Conservation (phyloP, 169 alveolate species). For the Plasmodium coatneyi region DNA sequence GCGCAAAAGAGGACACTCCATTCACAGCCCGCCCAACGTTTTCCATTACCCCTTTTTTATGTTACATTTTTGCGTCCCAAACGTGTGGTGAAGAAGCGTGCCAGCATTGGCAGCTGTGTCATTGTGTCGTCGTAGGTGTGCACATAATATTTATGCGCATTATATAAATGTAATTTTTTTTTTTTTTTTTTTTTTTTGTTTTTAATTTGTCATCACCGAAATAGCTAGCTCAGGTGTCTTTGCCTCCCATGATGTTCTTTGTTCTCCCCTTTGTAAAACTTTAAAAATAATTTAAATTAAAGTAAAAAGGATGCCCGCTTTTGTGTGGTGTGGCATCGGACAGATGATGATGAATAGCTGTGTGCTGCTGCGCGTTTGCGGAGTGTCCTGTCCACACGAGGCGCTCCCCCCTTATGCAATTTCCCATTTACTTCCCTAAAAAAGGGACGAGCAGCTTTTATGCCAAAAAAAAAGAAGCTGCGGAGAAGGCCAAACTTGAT, state of each 20-base stretch:
- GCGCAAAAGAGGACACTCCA: not conserved
- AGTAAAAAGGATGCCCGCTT: not conserved
- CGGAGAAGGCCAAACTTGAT: not conserved
- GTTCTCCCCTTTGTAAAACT: not conserved
- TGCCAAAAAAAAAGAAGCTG: not conserved
- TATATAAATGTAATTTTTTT: not conserved
- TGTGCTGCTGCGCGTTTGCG: not conserved
- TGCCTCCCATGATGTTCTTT: not conserved
- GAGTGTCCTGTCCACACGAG: not conserved
- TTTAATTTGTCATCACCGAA: not conserved
- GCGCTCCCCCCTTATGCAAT: not conserved
- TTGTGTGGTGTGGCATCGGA: not conserved
- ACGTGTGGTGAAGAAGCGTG: not conserved
- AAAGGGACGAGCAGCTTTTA: too few species aligned
- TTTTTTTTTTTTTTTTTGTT: slow-evolving; percentile 1
- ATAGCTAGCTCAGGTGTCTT: not conserved
- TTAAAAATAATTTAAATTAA: not conserved
- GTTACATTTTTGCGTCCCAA: not conserved
- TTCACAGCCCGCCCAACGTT: not conserved
- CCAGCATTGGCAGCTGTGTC: not conserved
- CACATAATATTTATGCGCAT: not conserved
- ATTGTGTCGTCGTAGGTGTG: not conserved
- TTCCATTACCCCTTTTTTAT: not conserved
- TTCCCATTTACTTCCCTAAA: not conserved
- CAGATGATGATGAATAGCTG: not conserved